These are phyloP conservation scores for Clarireedia sp. DNA, from an alignment of 2,329 filamentous ascomycete species.

Conservation along the genomic window DNA sequence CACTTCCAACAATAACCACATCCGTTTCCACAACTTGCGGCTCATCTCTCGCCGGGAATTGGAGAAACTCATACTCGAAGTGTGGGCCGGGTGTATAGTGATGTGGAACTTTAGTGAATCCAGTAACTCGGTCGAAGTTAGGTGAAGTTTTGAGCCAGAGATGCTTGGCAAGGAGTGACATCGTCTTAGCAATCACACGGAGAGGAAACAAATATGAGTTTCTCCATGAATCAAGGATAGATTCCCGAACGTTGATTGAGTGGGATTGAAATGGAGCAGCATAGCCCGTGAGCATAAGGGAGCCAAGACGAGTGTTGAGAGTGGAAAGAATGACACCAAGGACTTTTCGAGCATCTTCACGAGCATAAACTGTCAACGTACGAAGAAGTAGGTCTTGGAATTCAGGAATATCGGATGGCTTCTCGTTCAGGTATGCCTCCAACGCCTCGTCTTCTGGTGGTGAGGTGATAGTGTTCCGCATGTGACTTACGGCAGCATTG, in stretches of 20 bases:
- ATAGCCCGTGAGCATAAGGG: slow-evolving; percentile 60
- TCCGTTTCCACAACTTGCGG: slow-evolving; percentile 65
- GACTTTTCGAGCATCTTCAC: slow-evolving; percentile 25
- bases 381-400: slow-evolving; percentile 45
- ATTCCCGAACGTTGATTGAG: slow-evolving; percentile 50
- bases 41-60: slow-evolving; percentile 22
- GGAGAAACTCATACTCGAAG: slow-evolving; percentile 28
- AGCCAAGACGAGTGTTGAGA: slow-evolving; percentile 52
- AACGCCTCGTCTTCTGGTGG: slow-evolving; percentile 38
- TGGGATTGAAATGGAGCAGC: slow-evolving; percentile 54
- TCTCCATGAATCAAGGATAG: slow-evolving; percentile 56
- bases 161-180: slow-evolving; percentile 45
- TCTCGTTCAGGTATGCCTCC: slow-evolving; percentile 44
- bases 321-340: slow-evolving; percentile 22
- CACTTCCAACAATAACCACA: slow-evolving; percentile 78
- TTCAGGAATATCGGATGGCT: slow-evolving; percentile 41
- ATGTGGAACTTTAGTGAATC: slow-evolving; percentile 47
- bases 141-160: slow-evolving; percentile 42
- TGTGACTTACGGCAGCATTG: slow-evolving; percentile 35
- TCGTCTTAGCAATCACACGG: slow-evolving; percentile 45
- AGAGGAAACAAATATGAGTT: slow-evolving; percentile 47
- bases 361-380: slow-evolving; percentile 30
- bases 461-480: slow-evolving; percentile 31
- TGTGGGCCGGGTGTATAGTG: slow-evolving; percentile 32
- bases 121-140: slow-evolving; percentile 46